Percentiles rank a stretch among this genome's conserved stretches.
These are phyloP conservation scores for Cyberlindnera mississippiensis DNA, from an alignment of 805 yeast genomes.

Conservation along the genomic window DNA sequence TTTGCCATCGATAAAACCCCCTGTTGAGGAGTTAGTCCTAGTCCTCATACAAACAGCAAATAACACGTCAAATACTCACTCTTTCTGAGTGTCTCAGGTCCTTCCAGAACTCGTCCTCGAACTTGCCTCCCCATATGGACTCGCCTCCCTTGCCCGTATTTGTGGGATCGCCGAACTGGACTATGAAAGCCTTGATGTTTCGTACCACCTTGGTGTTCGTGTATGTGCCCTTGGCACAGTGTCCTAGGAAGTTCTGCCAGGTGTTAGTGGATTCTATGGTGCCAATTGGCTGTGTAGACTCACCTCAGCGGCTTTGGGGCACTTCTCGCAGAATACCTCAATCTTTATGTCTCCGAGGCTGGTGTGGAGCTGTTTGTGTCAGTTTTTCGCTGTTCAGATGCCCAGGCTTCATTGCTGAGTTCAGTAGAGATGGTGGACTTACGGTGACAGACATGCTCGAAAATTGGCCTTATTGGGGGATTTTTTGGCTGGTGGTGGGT, in stretches of 20 bases:
- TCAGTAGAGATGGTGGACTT: background rate
- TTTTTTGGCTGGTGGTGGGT: too few species aligned
- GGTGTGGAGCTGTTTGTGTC: slow-evolving; percentile 32
- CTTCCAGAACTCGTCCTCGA: slow-evolving; percentile 75
- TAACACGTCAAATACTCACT: slow-evolving; percentile 45
- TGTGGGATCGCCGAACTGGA: slow-evolving; percentile 88
- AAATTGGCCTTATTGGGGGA: background rate
- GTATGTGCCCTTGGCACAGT: slow-evolving; percentile 41
- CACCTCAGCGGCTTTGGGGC: slow-evolving; percentile 37
- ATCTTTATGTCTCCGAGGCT: slow-evolving; percentile 36
- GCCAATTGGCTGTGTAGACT: slow-evolving; percentile 6
- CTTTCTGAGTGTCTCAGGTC: slow-evolving; percentile 60
- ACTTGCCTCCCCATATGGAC: slow-evolving; percentile 73
- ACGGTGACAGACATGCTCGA: slow-evolving; percentile 26
- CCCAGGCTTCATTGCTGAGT: too few species aligned
- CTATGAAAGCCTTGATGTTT: slow-evolving; percentile 65
- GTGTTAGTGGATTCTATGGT: slow-evolving; percentile 1
- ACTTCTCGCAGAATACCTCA: slow-evolving; percentile 35
- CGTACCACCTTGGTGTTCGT: slow-evolving; percentile 62
- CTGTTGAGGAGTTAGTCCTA: slow-evolving; percentile 15
- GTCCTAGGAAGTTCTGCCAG: slow-evolving; percentile 39
- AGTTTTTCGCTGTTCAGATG: background rate
- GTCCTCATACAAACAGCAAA: background rate
- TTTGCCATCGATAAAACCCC: slow-evolving; percentile 71
- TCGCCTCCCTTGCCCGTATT: slow-evolving; percentile 76